Conservation (phyloP, 2,329 filamentous ascomycete species). For the Diplodia intermedia region DNA sequence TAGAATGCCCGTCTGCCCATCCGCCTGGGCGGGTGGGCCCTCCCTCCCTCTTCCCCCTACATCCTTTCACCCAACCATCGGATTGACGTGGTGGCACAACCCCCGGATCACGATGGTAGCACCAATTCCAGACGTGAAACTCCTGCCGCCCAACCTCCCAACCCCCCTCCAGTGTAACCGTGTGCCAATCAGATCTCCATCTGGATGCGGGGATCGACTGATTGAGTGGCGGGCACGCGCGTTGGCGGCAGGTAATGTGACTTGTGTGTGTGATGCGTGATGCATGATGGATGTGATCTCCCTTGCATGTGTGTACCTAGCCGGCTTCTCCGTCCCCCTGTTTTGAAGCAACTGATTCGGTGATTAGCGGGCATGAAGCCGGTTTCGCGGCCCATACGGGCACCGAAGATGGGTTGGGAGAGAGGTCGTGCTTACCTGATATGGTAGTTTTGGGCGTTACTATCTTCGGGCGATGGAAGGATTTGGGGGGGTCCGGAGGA, state of each 20-base stretch:
- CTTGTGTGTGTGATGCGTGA: constrained; percentile 8
- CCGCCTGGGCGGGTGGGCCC: no score
- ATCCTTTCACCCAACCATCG: not conserved
- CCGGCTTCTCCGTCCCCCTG: not conserved
- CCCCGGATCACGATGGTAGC: not conserved
- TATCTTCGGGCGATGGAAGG: not conserved
- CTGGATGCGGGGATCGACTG: not conserved
- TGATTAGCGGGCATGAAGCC: not conserved
- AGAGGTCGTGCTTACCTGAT: not conserved
- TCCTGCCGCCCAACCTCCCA: not conserved
- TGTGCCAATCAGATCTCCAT: not conserved
- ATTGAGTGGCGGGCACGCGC: constrained; percentile 8
- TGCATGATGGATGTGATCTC: not conserved
- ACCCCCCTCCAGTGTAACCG: not conserved
- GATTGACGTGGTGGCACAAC: not conserved
- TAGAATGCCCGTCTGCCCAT: not conserved
- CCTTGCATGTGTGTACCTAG: not conserved
- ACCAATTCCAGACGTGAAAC: not conserved
- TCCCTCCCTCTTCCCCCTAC: not conserved
- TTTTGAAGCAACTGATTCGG: not conserved
- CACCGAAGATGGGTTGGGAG: not conserved
- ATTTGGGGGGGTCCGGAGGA: not conserved
- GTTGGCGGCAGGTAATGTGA: constrained; percentile 23
- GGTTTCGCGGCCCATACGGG: not conserved
- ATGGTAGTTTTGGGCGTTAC: not conserved